Evolutionary conservation across 306 rosid genomes (phyloP), one percentile per base, ranked within the genome.

Genomic region (Prunus salicina): DNA sequence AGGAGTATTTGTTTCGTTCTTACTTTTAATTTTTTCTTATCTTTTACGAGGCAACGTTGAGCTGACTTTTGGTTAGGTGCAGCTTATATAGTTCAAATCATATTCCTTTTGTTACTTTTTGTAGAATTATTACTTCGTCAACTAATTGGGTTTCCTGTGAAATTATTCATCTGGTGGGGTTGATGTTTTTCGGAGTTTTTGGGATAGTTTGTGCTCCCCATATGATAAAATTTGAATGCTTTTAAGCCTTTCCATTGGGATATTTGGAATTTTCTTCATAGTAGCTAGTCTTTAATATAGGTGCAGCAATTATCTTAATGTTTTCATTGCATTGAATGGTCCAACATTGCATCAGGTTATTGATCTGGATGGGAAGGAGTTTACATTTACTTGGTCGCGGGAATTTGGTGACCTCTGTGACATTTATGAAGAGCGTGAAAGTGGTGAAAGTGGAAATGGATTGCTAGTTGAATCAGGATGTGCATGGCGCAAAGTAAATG

Each of bases 401-500:
- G 97, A 95, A 72, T 72, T 69, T 12, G 99, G 97, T 32, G 97
- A 88, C 79, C 90, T 89, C 6, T 95, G 97, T 82, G 99, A 92
- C 78, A 89, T 88, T 70, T 95, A 95, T 32, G 99, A 95, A 83
- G 92, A 92, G 82, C 83, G 83, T 60, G 87, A 67, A 73, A 84
- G 91, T 74, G 97, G 97, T 19, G 96, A 90, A 83, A 91, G 89
- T 68, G 97, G 92, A 64, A 83, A 84, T 60, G 93, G 97, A 76
- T 85, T 88, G 78, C 96, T 95, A 61, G 89, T 89, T 73, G 97
- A 95, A 82, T 92, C 97, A 38, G 99, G 99, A 67, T 78, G 83
- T 83, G 97, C 97, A 56, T 92, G 99, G 99, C 94, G 99, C 67
- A 95, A 92, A 84, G 82, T 95, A 78, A 95, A 90, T 67, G 96